Base-by-base conservation (phyloP, 1,139 yeast species). In the Diutina neorugosa region DNA sequence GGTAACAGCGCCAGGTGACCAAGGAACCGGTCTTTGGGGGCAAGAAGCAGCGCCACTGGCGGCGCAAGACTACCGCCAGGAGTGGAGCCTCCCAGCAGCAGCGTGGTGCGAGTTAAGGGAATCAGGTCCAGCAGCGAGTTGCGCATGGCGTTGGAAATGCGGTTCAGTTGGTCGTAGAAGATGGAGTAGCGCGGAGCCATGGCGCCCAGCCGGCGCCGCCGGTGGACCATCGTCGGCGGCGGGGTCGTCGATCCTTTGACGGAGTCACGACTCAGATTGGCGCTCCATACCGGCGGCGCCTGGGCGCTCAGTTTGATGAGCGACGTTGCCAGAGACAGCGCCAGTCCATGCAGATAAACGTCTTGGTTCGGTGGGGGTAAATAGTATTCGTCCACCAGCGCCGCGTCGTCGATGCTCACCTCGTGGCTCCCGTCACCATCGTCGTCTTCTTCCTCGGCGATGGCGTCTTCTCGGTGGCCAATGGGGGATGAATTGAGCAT, bases 1-100 rank as follows among this genome's bases (percentile, higher is more conserved):
- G 50, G 50, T 11, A 46, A 27, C 50, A 46, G 50, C 40, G 50
- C 50, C 50, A 46, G 50, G 31, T 46, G 50, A 20, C 50, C 50
- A 12, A 46, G 41, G 18, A 27, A 46, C 18, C 50, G 50, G 40
- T 46, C 50, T 41, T 46, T 46, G 23, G 50, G 50, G 23, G 50
- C 50, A 8, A 46, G 11, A 3, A 46, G 18, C 50, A 18, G 37
- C 23, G 50, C 50, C 50, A 46, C 14, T 19, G 27, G 50, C 23
- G 50, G 50, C 40, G 50, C 50, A 11, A 46, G n/a, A 14, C n/a
- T 16, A n/a, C 19, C 23, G 16, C 12, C 18, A 3, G 25, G 16
- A 2, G 37, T 31, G 5, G 37, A 31, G 12, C 37, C 37, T 14
- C 37, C 37, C 37, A 16, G 21, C 50, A 6, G 50, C 23, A 34